Evolutionary conservation across 176 grass and related monocot species (phyloP), one percentile per base, ranked within the genome.

Genomic region (Poa annua): DNA sequence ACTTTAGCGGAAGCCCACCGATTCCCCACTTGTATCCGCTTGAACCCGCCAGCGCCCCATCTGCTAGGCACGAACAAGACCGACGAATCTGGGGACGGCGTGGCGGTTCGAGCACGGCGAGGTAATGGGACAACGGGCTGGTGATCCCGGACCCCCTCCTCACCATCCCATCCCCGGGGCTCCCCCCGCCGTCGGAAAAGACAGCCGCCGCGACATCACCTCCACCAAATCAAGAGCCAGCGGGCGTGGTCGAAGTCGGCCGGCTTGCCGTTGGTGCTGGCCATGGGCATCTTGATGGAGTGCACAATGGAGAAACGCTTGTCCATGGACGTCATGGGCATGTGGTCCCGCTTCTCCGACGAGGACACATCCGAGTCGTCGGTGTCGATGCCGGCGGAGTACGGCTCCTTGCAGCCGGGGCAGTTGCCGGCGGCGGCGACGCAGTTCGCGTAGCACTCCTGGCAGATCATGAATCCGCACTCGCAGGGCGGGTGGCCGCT

Each of bases 381-480:
- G 8, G 72, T 81, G 42, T 93, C 89, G 41, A 54, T 87, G 4
- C 66, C 74, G 0, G 77, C 72, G 0, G 33, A 20, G 89, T 89
- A 99, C 0, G 85, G 83, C 72, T 96, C 96, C 90, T 96, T 99
- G 82, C 96, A 99, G 1, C 96, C 96, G 0, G 92, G 96, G 47
- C 96, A 99, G 48, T 85, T 85, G 4, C 89, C 91, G 0, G 76
- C 63, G 63, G 48, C 88, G 21, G 29, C 83, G 39, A 88, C 45
- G 69, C 91, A 93, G 77, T 99, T 93, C 56, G 48, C 8, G 80
- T 93, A 92, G 85, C 96, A 99, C 88, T 99, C 96, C 16, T 85
- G 78, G 81, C 96, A 99, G 76, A 99, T 99, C 85, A 66, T 48
- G 77, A 96, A 99, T 1, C 91, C 96, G 83, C 96, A 99, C 29